Base-by-base conservation (phyloP, 2,329 filamentous ascomycete species). In the Emergomyces pasteurianus region DNA sequence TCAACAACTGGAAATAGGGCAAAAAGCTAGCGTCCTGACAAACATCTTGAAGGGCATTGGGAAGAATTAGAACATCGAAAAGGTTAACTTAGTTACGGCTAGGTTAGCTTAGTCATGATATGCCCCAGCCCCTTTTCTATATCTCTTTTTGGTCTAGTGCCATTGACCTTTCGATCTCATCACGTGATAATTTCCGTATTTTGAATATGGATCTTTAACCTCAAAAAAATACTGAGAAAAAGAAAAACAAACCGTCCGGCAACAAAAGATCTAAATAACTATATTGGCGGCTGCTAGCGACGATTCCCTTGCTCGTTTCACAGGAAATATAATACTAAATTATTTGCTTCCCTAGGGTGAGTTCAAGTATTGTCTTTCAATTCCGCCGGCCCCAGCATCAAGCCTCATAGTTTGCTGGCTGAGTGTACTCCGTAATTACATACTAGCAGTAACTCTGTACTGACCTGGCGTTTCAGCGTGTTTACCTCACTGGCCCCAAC, bases 381-480 rank as follows among this genome's bases (percentile, higher is more conserved):
- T 42, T n/a, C 38, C 54, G 38, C n/a, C 36, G 28, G 21, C 14
- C 21, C 18, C n/a, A 26, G 31, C 52, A 8, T 9, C 54, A 56
- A 55, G 21, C 21, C 53, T 6, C 7, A 38, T n/a, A 9, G 12
- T 56, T 43, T 23, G 23, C 23, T 26, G 23, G n/a, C n/a, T n/a
- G n/a, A n/a, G n/a, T n/a, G n/a, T n/a, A n/a, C n/a, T n/a, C n/a
- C n/a, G n/a, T n/a, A n/a, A n/a, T n/a, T n/a, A n/a, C n/a, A n/a
- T n/a, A n/a, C n/a, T n/a, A 56, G 23, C 14, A 14, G 12, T 31
- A 31, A 31, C 7, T 31, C 10, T n/a, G 10, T 56, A 56, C 40
- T 56, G 18, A 56, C 54, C 54, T 31, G 38, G 54, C 26, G 54
- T 56, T 56, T 56, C 21, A 56, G 54, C 38, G 14, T 56, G 54